Conservation (phyloP, 1,284 basidiomycete genomes). For the Mixia osmundae region DNA sequence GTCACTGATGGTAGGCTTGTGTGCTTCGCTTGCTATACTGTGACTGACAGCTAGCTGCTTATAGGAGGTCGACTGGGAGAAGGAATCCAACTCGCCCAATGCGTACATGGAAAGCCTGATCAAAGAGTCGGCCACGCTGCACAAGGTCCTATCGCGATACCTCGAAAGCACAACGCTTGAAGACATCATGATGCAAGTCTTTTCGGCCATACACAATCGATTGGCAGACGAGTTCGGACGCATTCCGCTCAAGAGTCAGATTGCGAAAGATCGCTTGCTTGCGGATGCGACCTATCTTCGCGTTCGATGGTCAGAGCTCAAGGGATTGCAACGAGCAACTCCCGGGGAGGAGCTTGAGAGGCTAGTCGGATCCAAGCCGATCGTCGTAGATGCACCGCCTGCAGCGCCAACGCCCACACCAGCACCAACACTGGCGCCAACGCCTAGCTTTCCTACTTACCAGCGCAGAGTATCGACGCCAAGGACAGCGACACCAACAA, state of each 20-base stretch:
- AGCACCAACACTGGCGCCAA: no score
- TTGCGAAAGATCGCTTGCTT: slow-evolving; percentile 37
- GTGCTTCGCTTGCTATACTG: slow-evolving; percentile 22
- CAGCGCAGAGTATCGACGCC: no score
- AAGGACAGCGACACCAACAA: no score
- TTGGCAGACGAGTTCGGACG: slow-evolving; percentile 58
- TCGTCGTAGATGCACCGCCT: no score
- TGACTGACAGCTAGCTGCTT: not conserved
- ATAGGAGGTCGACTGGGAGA: slow-evolving; percentile 54
- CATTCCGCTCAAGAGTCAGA: slow-evolving; percentile 52
- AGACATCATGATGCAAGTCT: slow-evolving; percentile 80
- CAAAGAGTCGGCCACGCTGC: slow-evolving; percentile 85
- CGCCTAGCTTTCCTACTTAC: no score
- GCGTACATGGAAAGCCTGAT: slow-evolving; percentile 74
- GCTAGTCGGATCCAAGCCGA: no score
- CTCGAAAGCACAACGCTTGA: slow-evolving; percentile 51
- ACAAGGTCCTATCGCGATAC: slow-evolving; percentile 88
- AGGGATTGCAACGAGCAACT: slow-evolving; percentile 12
- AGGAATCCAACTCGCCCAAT: slow-evolving; percentile 31
- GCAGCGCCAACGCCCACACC: no score
- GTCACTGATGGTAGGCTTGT: slow-evolving; percentile 46
- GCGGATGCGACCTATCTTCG: slow-evolving; percentile 13
- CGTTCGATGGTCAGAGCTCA: slow-evolving; percentile 14
- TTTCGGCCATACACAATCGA: slow-evolving; percentile 68
- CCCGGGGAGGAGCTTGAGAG: slow-evolving; percentile 9